Percentiles rank a stretch among this genome's conserved stretches.
phyloP scores from a whole-genome alignment of 2,329 filamentous ascomycete genomes.

The Colletotrichum sp. region DNA sequence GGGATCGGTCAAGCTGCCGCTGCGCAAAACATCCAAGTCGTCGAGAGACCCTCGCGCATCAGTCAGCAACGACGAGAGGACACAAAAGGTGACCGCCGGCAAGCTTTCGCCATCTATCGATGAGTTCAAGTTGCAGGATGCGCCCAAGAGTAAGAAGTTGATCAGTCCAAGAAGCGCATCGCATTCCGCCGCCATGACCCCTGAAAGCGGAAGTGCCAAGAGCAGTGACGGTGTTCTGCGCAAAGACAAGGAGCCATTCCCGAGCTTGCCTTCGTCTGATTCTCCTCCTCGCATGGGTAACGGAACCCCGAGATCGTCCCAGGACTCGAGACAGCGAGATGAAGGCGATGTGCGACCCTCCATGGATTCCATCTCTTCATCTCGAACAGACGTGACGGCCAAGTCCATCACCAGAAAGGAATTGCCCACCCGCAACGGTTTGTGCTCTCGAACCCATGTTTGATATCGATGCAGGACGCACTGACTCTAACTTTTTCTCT shows the following conservation, averaged over 20 bases:
- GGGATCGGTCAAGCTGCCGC: slow-evolving; percentile 44
- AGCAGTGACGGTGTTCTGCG: slow-evolving; percentile 39
- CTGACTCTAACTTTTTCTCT: slow-evolving; percentile 22
- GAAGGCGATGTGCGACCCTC: slow-evolving; percentile 54
- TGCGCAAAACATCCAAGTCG: slow-evolving; percentile 54
- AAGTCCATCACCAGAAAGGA: slow-evolving; percentile 72
- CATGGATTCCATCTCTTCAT: slow-evolving; percentile 46
- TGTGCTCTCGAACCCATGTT: slow-evolving; percentile 26
- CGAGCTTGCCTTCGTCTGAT: slow-evolving; percentile 26
- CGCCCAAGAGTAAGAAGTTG: slow-evolving; percentile 68
- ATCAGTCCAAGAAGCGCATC: slow-evolving; percentile 49
- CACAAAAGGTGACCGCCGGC: slow-evolving; percentile 36
- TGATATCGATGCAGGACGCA: slow-evolving; percentile 21
- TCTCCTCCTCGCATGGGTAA: slow-evolving; percentile 37
- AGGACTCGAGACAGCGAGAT: slow-evolving; percentile 63
- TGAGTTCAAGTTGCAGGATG: slow-evolving; percentile 82
- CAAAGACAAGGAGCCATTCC: slow-evolving; percentile 38
- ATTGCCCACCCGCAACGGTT: slow-evolving; percentile 54
- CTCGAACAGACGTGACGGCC: slow-evolving; percentile 41
- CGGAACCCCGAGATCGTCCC: slow-evolving; percentile 58
- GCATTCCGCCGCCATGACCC: slow-evolving; percentile 42
- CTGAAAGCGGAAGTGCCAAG: slow-evolving; percentile 40
- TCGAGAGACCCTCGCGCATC: slow-evolving; percentile 28
- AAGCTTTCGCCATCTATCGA: slow-evolving; percentile 49
- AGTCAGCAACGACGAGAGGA: slow-evolving; percentile 38